A percentile compares a stretch with the other conserved stretches of the same genome.
phyloP scores from a whole-genome alignment of 2,329 filamentous ascomycete species.

The Colletotrichum eleusines region DNA sequence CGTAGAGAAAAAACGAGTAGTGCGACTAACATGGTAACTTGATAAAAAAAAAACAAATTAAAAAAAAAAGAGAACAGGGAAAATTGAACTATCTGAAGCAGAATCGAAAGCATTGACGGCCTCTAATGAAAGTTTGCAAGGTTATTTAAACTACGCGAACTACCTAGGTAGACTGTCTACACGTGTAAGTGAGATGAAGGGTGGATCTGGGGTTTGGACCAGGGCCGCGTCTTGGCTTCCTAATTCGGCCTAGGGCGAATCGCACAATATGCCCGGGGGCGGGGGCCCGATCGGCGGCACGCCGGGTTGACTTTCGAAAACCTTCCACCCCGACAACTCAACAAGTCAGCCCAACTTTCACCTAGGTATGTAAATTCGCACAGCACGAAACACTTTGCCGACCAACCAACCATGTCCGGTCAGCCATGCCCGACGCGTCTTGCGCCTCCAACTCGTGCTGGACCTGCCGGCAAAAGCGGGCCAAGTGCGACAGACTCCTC shows the following conservation, averaged over 20 bases:
- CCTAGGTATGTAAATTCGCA: neutral
- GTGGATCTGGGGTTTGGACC: constrained; percentile 28
- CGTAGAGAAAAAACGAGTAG: no score
- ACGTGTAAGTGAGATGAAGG: neutral
- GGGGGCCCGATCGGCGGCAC: constrained; percentile 5
- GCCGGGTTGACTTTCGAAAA: constrained; percentile 1
- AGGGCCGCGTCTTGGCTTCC: constrained; percentile 40
- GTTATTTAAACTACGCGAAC: neutral
- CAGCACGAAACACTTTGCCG: constrained; percentile 1
- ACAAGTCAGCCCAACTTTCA: neutral
- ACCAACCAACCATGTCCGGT: constrained; percentile 20
- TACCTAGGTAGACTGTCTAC: neutral
- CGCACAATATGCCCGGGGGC: constrained; percentile 8
- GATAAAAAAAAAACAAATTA: no score
- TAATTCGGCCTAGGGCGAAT: constrained; percentile 12
- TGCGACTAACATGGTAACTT: no score
- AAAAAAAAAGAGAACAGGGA: no score
- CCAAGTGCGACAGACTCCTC: constrained; percentile 35
- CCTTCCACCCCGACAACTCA: constrained; percentile 3
- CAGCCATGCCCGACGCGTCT: constrained; percentile 30
- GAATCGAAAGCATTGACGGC: no score
- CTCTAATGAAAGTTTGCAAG: neutral
- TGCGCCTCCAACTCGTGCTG: constrained; percentile 34
- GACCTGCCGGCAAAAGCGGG: constrained; percentile 36
- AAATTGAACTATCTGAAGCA: no score